Evolutionary conservation across 1,284 basidiomycete genomes (phyloP), one percentile per base, ranked within the genome.

Genomic region (Pholiota adiposa): DNA sequence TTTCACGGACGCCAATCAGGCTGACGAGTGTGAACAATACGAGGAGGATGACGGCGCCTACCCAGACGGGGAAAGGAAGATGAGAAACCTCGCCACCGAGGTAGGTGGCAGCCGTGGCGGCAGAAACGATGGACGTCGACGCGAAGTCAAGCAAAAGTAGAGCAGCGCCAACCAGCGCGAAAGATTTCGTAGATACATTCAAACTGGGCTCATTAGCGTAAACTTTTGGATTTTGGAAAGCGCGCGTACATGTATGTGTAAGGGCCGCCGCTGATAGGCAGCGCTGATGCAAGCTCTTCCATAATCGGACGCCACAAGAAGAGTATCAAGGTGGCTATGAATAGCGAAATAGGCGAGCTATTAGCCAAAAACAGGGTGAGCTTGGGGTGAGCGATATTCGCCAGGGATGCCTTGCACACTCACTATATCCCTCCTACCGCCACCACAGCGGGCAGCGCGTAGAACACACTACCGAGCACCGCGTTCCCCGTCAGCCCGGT

Each of bases 291-390:
- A 7, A 91, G 72, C 67, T 91, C 89, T 63, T 84, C 78, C 82
- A 91, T 85, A 44, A 91, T 79, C 3, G 89, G 89, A 19, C 87
- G 81, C 84, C 87, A 91, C 21, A 90, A 68, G 64, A 87, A 86
- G 2, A 89, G 68, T 1, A 86, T 78, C 18, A 86, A 68, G 0
- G 84, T 83, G 0, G 88, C 85, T 29, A 86, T 68, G 38, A 88
- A 77, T 44, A 91, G 72, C 18, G 87, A 85, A 33, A 91, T 80
- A 0, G 89, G 89, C 4, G 89, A 89, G 64, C 87, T 89, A 60
- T 8, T 11, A 16, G 38, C 36, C 2, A n/a, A 36, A 8, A 57
- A 2, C 43, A 44, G n/a, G 31, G 34, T 57, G 31, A 56, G n/a
- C n/a, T n/a, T n/a, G n/a, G n/a, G n/a, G 23, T 53, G 53, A 36